phyloP scores from a whole-genome alignment of 176 grass and related monocot genomes.

The Phoenix roebelenii region DNA sequence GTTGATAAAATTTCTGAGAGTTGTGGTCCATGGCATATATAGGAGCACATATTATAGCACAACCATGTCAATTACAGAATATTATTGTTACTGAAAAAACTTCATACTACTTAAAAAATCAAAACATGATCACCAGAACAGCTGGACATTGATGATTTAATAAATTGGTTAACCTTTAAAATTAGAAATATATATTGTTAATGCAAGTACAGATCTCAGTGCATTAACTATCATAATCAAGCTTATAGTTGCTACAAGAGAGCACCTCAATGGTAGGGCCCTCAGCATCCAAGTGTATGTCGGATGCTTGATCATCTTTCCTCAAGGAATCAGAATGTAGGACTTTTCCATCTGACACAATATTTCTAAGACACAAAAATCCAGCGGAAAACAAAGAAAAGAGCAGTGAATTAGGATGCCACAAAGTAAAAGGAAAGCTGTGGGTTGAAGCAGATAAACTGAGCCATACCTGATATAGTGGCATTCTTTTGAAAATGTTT shows the following conservation, averaged over 20 bases:
- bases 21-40: too few species aligned
- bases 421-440: conserved; percentile 4
- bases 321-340: conserved; percentile 18
- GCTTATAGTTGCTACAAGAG: not conserved
- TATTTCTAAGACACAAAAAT: conserved; percentile 22
- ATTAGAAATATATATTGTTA: too few species aligned
- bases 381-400: conserved; percentile 2
- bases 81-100: too few species aligned
- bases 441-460: not conserved
- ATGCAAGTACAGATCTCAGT: too few species aligned
- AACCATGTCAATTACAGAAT: too few species aligned
- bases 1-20: too few species aligned
- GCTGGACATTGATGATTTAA: too few species aligned
- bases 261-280: conserved; percentile 37
- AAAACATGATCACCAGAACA: too few species aligned
- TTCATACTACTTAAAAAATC: too few species aligned
- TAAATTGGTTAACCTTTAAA: too few species aligned
- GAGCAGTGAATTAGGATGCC: conserved; percentile 1
- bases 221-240: not conserved
- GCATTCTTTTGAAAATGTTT: conserved; percentile 61
- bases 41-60: too few species aligned
- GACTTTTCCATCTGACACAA: conserved; percentile 17
- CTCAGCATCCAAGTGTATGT: not conserved
- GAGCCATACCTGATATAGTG: conserved; percentile 43
- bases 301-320: conserved; percentile 7